Evolutionary conservation across 305 asterid genomes (phyloP).

Genomic region (Fraxinus velutina): DNA sequence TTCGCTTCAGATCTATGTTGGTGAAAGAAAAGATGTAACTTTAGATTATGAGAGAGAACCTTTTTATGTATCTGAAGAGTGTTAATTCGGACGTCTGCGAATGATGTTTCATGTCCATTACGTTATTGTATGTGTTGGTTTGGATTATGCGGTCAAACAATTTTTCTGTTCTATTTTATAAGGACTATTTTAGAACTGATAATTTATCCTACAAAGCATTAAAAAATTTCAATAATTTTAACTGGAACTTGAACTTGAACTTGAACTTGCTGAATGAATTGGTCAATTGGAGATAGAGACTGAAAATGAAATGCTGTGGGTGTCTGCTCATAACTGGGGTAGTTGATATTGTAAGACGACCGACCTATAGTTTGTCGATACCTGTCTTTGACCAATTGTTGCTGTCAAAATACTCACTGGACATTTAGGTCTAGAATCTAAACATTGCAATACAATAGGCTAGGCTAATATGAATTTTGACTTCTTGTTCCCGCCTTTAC

Average conservation of each 20-base stretch:
- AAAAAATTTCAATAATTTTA: neutral
- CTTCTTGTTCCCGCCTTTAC: neutral
- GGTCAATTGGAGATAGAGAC: neutral
- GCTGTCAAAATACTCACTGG: neutral
- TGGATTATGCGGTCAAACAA: neutral
- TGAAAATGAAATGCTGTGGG: neutral
- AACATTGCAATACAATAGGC: neutral
- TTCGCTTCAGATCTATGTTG: neutral
- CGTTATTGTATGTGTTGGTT: neutral
- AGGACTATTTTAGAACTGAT: neutral
- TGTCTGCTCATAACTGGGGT: neutral
- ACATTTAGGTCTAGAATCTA: neutral
- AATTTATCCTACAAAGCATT: neutral
- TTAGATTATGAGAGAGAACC: neutral
- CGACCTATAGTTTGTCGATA: neutral
- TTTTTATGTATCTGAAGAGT: neutral
- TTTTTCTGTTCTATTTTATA: neutral
- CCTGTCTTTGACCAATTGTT: neutral
- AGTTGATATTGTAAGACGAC: neutral
- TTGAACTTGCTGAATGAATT: too few species aligned
- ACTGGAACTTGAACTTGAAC: neutral
- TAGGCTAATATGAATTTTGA: neutral
- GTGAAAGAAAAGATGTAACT: neutral
- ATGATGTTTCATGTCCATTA: neutral
- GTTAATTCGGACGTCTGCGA: neutral